Conservation (phyloP, 768 basidiomycete genomes). For the Amanita fuliginea region DNA sequence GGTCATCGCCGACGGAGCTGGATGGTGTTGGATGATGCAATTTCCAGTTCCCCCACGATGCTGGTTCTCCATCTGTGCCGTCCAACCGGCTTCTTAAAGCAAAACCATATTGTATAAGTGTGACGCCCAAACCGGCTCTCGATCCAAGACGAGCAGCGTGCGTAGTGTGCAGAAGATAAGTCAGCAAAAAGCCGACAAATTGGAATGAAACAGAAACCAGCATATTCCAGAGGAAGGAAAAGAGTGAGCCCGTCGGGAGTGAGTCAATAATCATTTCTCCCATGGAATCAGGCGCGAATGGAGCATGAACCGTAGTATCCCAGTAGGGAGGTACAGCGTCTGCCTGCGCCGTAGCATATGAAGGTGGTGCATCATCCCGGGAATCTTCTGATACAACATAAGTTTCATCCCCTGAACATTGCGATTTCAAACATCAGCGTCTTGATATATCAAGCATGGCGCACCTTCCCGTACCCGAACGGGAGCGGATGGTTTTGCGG, state of each 20-base stretch:
- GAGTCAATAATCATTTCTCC: conserved; percentile 88
- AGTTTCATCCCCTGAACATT: conserved; percentile 43
- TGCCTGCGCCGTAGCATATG: conserved; percentile 84
- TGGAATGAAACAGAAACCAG: conserved; percentile 96
- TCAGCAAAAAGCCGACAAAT: conserved; percentile 87
- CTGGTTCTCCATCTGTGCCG: conserved; percentile 19
- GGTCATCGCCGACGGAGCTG: conserved; percentile 35
- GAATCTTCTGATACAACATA: conserved; percentile 75
- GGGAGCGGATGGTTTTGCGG: conserved; percentile 69
- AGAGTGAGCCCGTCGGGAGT: conserved; percentile 71
- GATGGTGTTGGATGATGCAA: conserved; percentile 22
- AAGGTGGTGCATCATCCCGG: conserved; percentile 78
- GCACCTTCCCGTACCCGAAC: conserved; percentile 49
- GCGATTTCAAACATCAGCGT: background rate
- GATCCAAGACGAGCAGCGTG: conserved; percentile 92
- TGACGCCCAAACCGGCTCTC: conserved; percentile 90
- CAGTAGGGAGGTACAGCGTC: conserved; percentile 98
- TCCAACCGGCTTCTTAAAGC: conserved; percentile 52
- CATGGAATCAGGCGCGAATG: conserved; percentile 47
- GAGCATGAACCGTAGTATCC: conserved; percentile 94
- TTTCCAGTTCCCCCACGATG: conserved; percentile 20
- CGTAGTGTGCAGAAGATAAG: conserved; percentile 87
- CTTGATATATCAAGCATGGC: conserved; percentile 7
- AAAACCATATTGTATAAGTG: conserved; percentile 92
- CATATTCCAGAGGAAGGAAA: conserved; percentile 86